Evolutionary conservation across 352 stramenopile species (phyloP), one percentile per base, ranked within the genome.

Genomic region (Globisporangium canariense): DNA sequence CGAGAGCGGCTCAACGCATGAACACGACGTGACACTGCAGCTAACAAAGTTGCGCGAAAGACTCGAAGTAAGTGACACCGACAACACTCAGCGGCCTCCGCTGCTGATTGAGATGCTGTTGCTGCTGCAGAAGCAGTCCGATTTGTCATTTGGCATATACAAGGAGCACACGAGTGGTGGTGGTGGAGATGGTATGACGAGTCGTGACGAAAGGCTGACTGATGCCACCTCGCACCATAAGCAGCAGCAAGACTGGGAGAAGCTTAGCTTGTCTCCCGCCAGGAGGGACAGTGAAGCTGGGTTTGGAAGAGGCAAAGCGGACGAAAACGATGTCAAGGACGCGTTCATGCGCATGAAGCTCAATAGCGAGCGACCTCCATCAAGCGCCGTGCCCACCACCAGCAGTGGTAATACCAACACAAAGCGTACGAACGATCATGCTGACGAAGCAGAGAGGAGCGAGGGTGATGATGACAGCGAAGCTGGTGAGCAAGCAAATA

Each of bases 61-160:
- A n/a, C 45, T 76, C 0, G 46, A 32, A 2, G 43, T 74, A 2
- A 16, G 25, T 3, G 5, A 14, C 6, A 22, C 55, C 28, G 18
- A 66, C 11, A 8, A 20, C 32, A 41, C 32, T 25, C 40, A 14
- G 14, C n/a, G 16, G 11, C 49, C 36, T 11, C 70, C 74, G 0
- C 49, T 81, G 55, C 60, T 81, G 30, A 53, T 78, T 20, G 70
- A 78, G 40, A 50, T 78, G 32, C 7, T 36, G 32, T 36, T 36
- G 32, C 32, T 9, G 49, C 30, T 78, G n/a, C 62, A 51, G 16
- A 43, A 55, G 3, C 7, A 34, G 34, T 20, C 16, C 6, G 14
- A 22, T 11, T 18, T 3, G 16, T 10, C 1, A 6, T 25, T 36
- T 40, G 51, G 9, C 28, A 57, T 11, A 3, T 40, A 7, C n/a